A percentile compares a stretch with the other conserved stretches of the same genome.
phyloP scores from a whole-genome alignment of 2,329 filamentous ascomycete species.

The Aspergillus hortae region DNA sequence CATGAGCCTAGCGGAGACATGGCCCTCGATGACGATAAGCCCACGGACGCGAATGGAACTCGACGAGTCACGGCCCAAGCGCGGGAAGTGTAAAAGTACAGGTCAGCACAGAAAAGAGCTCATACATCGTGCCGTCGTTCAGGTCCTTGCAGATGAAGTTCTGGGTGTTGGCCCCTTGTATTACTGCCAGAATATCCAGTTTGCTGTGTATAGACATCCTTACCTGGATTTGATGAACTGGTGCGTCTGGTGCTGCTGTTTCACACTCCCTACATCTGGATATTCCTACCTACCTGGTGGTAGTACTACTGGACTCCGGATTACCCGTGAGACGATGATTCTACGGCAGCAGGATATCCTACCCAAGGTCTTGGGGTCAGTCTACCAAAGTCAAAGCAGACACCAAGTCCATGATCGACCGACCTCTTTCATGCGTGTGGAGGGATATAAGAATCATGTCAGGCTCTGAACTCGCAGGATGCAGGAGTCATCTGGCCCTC shows the following conservation, averaged over 20 bases:
- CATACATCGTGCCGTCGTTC: constrained; percentile 3
- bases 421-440: constrained; percentile 8
- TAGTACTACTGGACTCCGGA: neutral
- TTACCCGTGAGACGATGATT: neutral
- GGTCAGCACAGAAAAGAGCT: neutral
- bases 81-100: constrained; percentile 9
- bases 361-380: neutral
- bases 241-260: neutral
- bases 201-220: neutral
- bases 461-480: constrained; percentile 18
- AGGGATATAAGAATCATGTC: constrained; percentile 20
- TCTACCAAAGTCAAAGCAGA: neutral
- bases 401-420: neutral
- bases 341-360: neutral
- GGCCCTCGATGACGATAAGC: constrained; percentile 18
- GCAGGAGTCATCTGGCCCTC: constrained; percentile 16
- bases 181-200: neutral
- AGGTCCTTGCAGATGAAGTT: constrained; percentile 27
- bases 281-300: neutral
- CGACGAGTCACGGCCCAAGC: constrained; percentile 30
- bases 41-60: constrained; percentile 20
- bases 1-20: constrained; percentile 14
- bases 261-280: neutral
- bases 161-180: no score
- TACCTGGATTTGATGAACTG: neutral